phyloP scores from a whole-genome alignment of 257 asterid species.

The Nicotiana tabacum region DNA sequence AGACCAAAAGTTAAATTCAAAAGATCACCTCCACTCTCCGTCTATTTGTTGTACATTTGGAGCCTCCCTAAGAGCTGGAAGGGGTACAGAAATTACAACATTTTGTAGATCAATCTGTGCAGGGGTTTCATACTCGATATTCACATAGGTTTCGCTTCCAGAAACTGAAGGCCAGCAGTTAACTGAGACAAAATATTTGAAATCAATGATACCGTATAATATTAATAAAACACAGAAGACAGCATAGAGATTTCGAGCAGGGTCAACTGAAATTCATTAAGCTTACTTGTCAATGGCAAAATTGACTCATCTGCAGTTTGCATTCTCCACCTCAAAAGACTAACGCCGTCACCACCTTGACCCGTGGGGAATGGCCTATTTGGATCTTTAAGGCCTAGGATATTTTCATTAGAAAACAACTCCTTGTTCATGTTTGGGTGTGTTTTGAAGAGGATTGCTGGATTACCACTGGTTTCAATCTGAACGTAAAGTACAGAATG shows the following conservation, averaged over 20 bases:
- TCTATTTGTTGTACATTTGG: conserved; percentile 81
- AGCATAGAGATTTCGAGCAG: not conserved
- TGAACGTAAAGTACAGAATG: conserved; percentile 26
- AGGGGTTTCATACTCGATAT: conserved; percentile 83
- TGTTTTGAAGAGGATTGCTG: conserved; percentile 72
- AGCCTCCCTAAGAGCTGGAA: conserved; percentile 87
- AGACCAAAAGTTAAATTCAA: not conserved
- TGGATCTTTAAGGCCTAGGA: conserved; percentile 78
- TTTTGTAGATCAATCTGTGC: conserved; percentile 72
- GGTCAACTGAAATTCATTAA: conserved; percentile 2
- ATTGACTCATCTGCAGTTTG: conserved; percentile 78
- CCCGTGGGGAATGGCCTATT: conserved; percentile 73
- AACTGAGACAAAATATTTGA: conserved; percentile 38
- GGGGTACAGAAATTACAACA: conserved; percentile 89
- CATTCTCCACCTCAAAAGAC: conserved; percentile 92
- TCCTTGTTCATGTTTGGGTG: conserved; percentile 95
- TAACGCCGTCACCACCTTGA: conserved; percentile 79
- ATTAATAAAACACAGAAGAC: conserved; percentile 2
- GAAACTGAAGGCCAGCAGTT: conserved; percentile 98
- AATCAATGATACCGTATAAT: conserved; percentile 11
- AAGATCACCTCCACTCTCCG: conserved; percentile 84
- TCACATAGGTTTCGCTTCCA: conserved; percentile 84
- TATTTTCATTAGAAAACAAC: conserved; percentile 65
- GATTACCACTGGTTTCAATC: conserved; percentile 83
- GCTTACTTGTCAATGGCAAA: conserved; percentile 85